Evolutionary conservation across 2,329 filamentous ascomycete genomes (phyloP).

Genomic region (Trichoderma sp.): DNA sequence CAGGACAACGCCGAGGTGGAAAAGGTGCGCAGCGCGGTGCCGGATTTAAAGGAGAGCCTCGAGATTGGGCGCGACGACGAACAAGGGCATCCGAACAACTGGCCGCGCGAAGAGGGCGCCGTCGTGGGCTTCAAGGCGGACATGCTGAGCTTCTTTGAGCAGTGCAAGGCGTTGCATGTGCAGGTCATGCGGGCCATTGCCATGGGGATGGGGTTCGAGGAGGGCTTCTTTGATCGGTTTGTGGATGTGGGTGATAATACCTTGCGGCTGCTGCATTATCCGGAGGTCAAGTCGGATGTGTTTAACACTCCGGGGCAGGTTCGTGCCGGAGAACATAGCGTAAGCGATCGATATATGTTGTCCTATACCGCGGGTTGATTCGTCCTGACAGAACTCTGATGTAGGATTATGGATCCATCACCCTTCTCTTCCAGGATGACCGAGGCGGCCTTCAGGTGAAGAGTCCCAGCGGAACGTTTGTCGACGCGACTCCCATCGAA

Average conservation of each 20-base stretch:
- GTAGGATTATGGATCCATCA: constrained; percentile 62
- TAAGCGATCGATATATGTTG: constrained; percentile 32
- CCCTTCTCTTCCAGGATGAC: constrained; percentile 63
- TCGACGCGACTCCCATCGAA: constrained; percentile 80
- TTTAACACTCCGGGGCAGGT: constrained; percentile 73
- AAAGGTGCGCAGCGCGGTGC: constrained; percentile 58
- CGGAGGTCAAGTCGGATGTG: constrained; percentile 64
- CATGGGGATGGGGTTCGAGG: constrained; percentile 73
- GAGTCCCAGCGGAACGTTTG: constrained; percentile 74
- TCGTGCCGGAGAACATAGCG: constrained; percentile 74
- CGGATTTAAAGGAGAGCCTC: constrained; percentile 66
- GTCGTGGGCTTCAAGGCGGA: constrained; percentile 62
- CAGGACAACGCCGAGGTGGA: constrained; percentile 59
- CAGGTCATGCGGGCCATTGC: constrained; percentile 84
- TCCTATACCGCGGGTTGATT: not conserved
- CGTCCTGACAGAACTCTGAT: not conserved
- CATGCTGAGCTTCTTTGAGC: constrained; percentile 75
- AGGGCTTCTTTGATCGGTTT: constrained; percentile 74
- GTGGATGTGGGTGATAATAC: constrained; percentile 72
- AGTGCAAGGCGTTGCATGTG: constrained; percentile 72
- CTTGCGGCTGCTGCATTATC: constrained; percentile 76
- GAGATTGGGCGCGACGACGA: constrained; percentile 66
- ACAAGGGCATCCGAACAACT: constrained; percentile 70
- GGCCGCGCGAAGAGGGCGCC: constrained; percentile 58
- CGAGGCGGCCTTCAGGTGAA: constrained; percentile 61